Evolutionary conservation across 1,139 yeast genomes (phyloP), one percentile per base, ranked within the genome.

Genomic region (Suhomyces panamericanus): DNA sequence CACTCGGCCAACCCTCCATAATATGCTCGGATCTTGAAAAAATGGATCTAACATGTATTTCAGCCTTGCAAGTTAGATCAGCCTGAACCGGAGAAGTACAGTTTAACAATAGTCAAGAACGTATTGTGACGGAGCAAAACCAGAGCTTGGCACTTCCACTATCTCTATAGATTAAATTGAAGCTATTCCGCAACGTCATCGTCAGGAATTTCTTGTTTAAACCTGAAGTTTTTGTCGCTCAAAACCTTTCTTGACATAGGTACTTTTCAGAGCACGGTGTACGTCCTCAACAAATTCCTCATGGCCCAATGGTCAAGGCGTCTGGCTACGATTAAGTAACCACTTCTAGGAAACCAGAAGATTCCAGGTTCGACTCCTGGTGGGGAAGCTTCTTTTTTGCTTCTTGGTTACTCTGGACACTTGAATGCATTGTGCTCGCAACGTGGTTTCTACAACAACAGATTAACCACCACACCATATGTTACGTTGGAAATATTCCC

Each of bases 301-400:
- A 83, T 83, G 87, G 88, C 88, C 88, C 87, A 83, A 83, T 83
- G 89, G 88, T 83, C 85, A 83, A 83, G 88, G 88, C 88, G 87
- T 83, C 87, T 82, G 89, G 87, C 89, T 83, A 71, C 77, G 77
- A 70, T 67, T 62, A 50, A 56, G 73, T 69, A 68, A 63, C 74
- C 74, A 70, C 75, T 70, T 70, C 75, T 48, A 44, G 54, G 59
- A 75, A 81, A 84, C 89, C 89, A 83, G 88, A 82, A 83, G 90
- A 84, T 83, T 84, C 89, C 88, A 84, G 90, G 90, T 85, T 85
- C 90, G 87, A 85, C 85, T 84, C 90, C 90, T 84, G 89, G 89
- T 85, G 90, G 88, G 90, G 90, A 84, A 84, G 90, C 75, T 74
- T 5, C 3, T 67, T 52, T 59, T 64, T 73, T 75, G 17, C 10